A percentile compares a stretch with the other conserved stretches of the same genome.
Evolutionary conservation across 2,329 filamentous ascomycete genomes (phyloP).

Genomic region (Pyrenochaeta sp.): DNA sequence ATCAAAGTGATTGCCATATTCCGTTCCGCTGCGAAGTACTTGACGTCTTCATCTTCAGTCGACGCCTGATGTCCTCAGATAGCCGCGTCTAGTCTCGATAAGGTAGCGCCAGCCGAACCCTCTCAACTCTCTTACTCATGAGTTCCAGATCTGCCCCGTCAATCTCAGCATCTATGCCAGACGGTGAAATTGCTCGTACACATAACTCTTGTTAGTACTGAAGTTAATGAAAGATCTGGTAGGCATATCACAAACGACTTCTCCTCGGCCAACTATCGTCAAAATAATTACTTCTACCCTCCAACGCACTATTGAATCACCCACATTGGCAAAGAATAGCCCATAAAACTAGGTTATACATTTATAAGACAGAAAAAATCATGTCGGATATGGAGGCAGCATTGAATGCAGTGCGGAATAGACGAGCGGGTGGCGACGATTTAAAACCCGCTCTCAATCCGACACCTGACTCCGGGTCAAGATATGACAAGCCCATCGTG

Average conservation of each 20-base stretch:
- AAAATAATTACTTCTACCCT: neutral
- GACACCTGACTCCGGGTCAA: slow-evolving; percentile 16
- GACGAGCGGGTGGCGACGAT: slow-evolving; percentile 5
- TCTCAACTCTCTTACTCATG: neutral
- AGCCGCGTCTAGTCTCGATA: slow-evolving; percentile 19
- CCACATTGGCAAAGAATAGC: neutral
- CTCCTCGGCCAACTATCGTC: neutral
- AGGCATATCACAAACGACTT: neutral
- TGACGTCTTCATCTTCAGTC: neutral
- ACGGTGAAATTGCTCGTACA: neutral
- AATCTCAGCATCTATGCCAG: neutral
- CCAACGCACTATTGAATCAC: neutral
- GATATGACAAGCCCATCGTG: slow-evolving; percentile 23
- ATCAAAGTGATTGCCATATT: neutral
- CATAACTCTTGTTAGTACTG: neutral
- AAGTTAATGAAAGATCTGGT: neutral
- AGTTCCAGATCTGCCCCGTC: slow-evolving; percentile 1
- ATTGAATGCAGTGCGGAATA: slow-evolving; percentile 14
- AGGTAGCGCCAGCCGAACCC: slow-evolving; percentile 12
- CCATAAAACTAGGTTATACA: neutral
- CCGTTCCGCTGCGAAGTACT: neutral
- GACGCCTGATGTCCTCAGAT: slow-evolving; percentile 4
- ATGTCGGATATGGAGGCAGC: slow-evolving; percentile 27
- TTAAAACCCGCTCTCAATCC: slow-evolving; percentile 27
- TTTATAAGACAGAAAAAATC: neutral